Percentiles rank a stretch among this genome's conserved stretches.
These are phyloP conservation scores for Pichia phayaonensis DNA, from an alignment of 805 yeast species.

Conservation along the genomic window DNA sequence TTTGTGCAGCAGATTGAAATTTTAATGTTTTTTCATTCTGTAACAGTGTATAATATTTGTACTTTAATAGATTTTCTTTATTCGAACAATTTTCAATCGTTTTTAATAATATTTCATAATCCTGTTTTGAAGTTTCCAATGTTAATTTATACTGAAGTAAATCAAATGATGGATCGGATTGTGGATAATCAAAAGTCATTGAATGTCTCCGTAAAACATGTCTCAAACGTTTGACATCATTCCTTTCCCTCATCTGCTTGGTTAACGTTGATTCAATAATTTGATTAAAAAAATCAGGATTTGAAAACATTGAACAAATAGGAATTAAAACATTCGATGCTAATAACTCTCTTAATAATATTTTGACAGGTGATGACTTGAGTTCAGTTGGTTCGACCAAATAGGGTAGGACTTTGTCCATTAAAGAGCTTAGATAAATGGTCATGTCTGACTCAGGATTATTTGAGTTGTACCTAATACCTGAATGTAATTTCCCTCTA, in stretches of 20 bases:
- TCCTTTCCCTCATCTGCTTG: conserved; percentile 59
- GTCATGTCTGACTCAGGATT: conserved; percentile 38
- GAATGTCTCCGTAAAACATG: conserved; percentile 65
- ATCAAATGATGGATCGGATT: background rate
- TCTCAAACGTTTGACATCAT: conserved; percentile 65
- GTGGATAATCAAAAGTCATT: conserved; percentile 7
- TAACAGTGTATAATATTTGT: conserved; percentile 38
- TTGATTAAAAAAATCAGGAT: conserved; percentile 73
- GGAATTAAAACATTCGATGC: conserved; percentile 52
- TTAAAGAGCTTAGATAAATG: conserved; percentile 38
- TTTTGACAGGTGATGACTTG: conserved; percentile 38
- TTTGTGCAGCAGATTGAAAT: background rate
- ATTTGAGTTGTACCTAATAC: conserved; percentile 34
- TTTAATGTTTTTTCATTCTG: conserved; percentile 24
- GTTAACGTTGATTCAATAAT: conserved; percentile 52
- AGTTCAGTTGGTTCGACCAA: conserved; percentile 42
- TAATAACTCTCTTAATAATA: conserved; percentile 56
- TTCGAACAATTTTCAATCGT: conserved; percentile 26
- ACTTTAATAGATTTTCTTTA: conserved; percentile 39
- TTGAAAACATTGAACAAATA: conserved; percentile 42
- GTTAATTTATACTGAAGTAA: conserved; percentile 2
- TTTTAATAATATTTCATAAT: conserved; percentile 27
- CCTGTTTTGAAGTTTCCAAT: conserved; percentile 27
- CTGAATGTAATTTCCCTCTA: conserved; percentile 52
- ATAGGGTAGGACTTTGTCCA: conserved; percentile 39